phyloP scores from a whole-genome alignment of 2,329 filamentous ascomycete genomes.

The Emergomyces orientalis region DNA sequence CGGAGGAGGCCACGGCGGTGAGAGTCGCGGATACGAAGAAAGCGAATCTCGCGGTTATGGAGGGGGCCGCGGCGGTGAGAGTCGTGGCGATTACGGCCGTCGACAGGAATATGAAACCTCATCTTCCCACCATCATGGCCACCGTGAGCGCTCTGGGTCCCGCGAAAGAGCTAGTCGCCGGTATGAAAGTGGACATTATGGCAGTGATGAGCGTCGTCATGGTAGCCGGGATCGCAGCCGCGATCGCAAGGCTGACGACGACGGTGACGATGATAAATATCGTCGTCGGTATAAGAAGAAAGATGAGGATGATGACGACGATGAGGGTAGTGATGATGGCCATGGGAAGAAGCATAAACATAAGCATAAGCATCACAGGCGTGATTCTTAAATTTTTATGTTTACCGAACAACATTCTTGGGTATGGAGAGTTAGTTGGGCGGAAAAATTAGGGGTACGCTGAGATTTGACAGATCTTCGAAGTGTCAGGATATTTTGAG shows the following conservation, averaged over 20 bases:
- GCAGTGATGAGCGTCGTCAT: slow-evolving; percentile 15
- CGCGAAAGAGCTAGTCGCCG: slow-evolving; percentile 10
- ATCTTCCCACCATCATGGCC: slow-evolving; percentile 14
- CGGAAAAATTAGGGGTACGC: background rate
- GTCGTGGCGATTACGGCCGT: slow-evolving; percentile 8
- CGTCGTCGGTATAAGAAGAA: slow-evolving; percentile 8
- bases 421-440: background rate
- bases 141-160: slow-evolving; percentile 8
- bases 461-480: background rate
- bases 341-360: slow-evolving; percentile 13
- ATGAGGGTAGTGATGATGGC: slow-evolving; percentile 15
- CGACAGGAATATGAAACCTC: slow-evolving; percentile 8
- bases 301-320: slow-evolving; percentile 17
- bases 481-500: background rate
- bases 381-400: slow-evolving; percentile 12
- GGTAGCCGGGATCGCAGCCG: slow-evolving; percentile 19
- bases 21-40: background rate
- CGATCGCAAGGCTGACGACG: slow-evolving; percentile 8
- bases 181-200: slow-evolving; percentile 12
- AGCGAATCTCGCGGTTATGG: background rate
- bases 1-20: background rate
- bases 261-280: slow-evolving; percentile 8
- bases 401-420: background rate
- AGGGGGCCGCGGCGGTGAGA: slow-evolving; percentile 5
- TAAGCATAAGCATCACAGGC: slow-evolving; percentile 18